Percentiles rank a stretch among this genome's conserved stretches.
phyloP scores from a whole-genome alignment of 768 basidiomycete genomes.

The Hysterangium stoloniferum region DNA sequence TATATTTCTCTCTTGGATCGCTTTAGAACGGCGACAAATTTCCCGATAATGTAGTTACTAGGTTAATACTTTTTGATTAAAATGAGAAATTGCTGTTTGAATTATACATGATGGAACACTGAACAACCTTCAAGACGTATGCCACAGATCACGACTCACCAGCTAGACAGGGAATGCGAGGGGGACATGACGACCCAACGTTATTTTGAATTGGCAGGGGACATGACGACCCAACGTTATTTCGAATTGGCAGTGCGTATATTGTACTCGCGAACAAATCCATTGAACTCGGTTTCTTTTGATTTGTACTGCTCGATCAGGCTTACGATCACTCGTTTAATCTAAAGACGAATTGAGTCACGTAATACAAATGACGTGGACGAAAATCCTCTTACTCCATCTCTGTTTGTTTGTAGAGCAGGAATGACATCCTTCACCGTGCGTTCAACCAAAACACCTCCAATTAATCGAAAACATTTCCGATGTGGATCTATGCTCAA shows the following conservation, averaged over 20 bases:
- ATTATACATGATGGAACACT: not conserved
- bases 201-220: conserved; percentile 23
- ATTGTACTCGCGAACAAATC: conserved; percentile 70
- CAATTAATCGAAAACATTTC: conserved; percentile 94
- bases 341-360: conserved; percentile 37
- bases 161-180: not conserved
- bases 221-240: not conserved
- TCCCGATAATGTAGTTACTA: too few relatives aligned
- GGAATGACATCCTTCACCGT: conserved; percentile 95
- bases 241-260: conserved; percentile 44
- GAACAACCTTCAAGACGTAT: not conserved
- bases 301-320: conserved; percentile 83
- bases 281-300: conserved; percentile 78
- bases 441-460: conserved; percentile 90
- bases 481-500: conserved; percentile 78
- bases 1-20: too few relatives aligned
- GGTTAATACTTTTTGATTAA: too few relatives aligned
- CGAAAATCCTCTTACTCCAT: conserved; percentile 53
- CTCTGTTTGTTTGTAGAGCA: conserved; percentile 78
- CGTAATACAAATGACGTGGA: conserved; percentile 7
- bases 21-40: too few relatives aligned
- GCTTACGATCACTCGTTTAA: conserved; percentile 68
- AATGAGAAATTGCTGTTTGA: too few relatives aligned
- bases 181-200: not conserved
- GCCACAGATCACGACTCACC: too few relatives aligned